Evolutionary conservation across 768 basidiomycete species (phyloP).

Genomic region (Xerocomus spinulosus): DNA sequence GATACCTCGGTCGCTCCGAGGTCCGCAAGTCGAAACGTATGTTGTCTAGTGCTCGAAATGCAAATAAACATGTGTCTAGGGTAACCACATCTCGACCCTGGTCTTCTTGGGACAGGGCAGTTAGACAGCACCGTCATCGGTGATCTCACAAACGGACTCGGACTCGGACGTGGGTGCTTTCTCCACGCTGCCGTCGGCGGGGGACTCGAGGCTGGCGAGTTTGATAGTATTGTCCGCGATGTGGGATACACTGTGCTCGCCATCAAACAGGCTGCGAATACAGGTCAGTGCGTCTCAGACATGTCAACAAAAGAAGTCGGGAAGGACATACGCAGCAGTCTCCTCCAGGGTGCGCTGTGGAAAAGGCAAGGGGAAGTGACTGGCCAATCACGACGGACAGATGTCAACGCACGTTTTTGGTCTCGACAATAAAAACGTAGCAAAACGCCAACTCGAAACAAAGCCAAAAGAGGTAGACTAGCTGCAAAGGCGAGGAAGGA

Average conservation of each 20-base stretch:
- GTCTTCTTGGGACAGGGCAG: neutral
- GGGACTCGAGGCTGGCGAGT: neutral
- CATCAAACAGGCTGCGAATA: conserved; percentile 13
- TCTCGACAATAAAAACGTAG: conserved; percentile 37
- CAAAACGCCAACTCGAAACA: conserved; percentile 39
- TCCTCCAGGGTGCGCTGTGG: conserved; percentile 17
- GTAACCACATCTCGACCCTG: neutral
- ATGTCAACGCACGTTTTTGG: conserved; percentile 28
- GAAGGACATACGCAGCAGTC: conserved; percentile 14
- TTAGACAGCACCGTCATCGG: neutral
- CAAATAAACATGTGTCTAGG: neutral
- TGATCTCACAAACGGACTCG: neutral
- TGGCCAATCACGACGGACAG: neutral
- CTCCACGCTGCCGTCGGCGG: neutral
- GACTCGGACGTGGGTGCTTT: neutral
- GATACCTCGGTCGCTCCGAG: too few species aligned
- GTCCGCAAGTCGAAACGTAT: neutral
- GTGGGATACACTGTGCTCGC: neutral
- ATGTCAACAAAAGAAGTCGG: too few species aligned
- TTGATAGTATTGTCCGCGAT: neutral
- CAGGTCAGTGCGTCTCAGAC: neutral
- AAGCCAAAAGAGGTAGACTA: conserved; percentile 37
- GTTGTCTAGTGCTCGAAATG: neutral
- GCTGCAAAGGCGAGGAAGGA: neutral
- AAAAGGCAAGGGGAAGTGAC: neutral